Evolutionary conservation across 1,284 basidiomycete species (phyloP), one percentile per base, ranked within the genome.

Genomic region (Sporisorium sorghi): DNA sequence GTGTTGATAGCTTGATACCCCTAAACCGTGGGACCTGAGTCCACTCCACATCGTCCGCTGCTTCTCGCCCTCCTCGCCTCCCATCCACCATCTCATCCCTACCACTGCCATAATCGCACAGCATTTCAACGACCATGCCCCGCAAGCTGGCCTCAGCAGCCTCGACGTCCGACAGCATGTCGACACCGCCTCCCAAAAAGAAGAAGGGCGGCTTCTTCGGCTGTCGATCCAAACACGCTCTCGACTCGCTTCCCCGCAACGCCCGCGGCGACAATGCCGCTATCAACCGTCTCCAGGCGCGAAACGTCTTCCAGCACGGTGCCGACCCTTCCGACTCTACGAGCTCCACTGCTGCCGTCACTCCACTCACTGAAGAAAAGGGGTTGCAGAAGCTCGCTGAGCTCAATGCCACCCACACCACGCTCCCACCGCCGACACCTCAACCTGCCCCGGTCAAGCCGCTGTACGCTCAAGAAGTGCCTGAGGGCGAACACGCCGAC

Each of bases 241-340:
- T 77, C 47, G 74, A 77, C 37, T 77, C 74, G 3, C 53, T 77
- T 1, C 74, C 74, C 0, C 56, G 74, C 15, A 62, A 70, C 21
- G 67, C 71, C 10, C 53, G 74, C 30, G 74, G 74, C 15, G 48
- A 57, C 35, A 58, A 60, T 5, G 74, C 74, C 0, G 74, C 74
- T 15, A 67, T 77, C 28, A 42, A 74, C 28, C 64, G 67, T 11
- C 60, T 77, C 15, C 62, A 77, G 28, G 70, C 71, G 11, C 65
- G 52, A 8, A 44, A 64, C 21, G 37, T 63, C 53, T 76, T 76
- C 42, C 44, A 64, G 9, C 62, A 65, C 39, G 11, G 32, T 5
- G 19, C 67, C 0, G 23, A 52, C 28, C 24, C 57, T 1, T 63
- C 63, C 10, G 39, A 60, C 26, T 42, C 55, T 3, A 54, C 59